Conservation (phyloP, 768 basidiomycete species). For the Infundibulicybe gibba region DNA sequence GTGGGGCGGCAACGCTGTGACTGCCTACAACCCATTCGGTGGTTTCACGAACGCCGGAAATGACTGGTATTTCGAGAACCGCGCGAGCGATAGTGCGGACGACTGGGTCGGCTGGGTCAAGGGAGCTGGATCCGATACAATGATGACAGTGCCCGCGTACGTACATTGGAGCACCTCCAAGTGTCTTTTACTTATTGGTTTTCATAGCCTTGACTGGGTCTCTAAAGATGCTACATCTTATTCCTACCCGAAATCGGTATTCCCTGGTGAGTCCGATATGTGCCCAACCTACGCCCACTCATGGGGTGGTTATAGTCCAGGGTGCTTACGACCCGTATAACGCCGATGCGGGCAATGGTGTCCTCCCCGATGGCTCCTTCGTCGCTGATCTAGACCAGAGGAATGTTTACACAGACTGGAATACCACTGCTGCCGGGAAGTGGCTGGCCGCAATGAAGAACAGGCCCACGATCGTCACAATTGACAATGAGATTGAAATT, state of each 20-base stretch:
- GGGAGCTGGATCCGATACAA: conserved; percentile 35
- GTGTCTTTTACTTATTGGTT: neutral
- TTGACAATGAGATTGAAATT: conserved; percentile 60
- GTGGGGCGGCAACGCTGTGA: conserved; percentile 55
- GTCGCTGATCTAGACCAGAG: conserved; percentile 34
- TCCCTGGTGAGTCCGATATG: conserved; percentile 26
- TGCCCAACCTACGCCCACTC: neutral
- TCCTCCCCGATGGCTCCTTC: conserved; percentile 43
- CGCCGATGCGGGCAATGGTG: conserved; percentile 44
- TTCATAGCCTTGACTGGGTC: conserved; percentile 51
- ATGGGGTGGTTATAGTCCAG: conserved; percentile 29
- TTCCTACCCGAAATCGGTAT: conserved; percentile 41
- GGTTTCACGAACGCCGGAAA: conserved; percentile 50
- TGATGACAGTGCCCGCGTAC: conserved; percentile 50
- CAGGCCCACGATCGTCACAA: conserved; percentile 43
- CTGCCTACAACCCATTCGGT: conserved; percentile 49
- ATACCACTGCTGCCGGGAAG: conserved; percentile 33
- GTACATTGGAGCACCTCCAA: conserved; percentile 12
- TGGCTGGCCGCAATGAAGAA: conserved; percentile 44
- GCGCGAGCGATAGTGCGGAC: conserved; percentile 39
- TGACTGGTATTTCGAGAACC: conserved; percentile 58
- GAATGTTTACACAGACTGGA: conserved; percentile 45
- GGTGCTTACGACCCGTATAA: conserved; percentile 42
- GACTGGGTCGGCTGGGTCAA: conserved; percentile 47
- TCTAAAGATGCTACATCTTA: conserved; percentile 51